Percentiles rank a stretch among this genome's conserved stretches.
Conservation (phyloP, 805 yeast species). For the Kodamaea nitidulidarum region DNA sequence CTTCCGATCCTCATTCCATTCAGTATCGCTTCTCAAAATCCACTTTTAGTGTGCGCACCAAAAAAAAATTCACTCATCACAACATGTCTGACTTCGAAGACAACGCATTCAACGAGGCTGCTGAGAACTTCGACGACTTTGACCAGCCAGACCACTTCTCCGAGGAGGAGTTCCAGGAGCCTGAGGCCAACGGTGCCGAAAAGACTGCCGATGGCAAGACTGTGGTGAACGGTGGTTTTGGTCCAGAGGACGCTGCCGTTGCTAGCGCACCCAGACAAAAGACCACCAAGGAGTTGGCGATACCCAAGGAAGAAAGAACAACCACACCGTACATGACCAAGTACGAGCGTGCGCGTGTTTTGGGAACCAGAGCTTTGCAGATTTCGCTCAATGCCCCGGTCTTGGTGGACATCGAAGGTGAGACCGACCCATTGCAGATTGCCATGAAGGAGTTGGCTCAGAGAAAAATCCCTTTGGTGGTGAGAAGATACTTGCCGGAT, state of each 20-base stretch:
- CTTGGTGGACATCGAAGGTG: conserved; percentile 96
- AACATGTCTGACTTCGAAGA: conserved; percentile 44
- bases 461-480: conserved; percentile 90
- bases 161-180: conserved; percentile 57
- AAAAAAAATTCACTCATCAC: conserved; percentile 1
- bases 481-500: conserved; percentile 94
- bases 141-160: conserved; percentile 78
- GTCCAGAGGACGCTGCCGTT: conserved; percentile 46
- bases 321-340: conserved; percentile 99
- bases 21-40: too few relatives aligned
- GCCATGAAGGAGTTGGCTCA: conserved; percentile 96
- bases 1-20: too few relatives aligned
- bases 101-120: conserved; percentile 60
- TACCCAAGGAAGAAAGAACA: conserved; percentile 80
- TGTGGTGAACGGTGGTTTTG: conserved; percentile 66
- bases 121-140: conserved; percentile 71
- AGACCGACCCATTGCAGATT: conserved; percentile 96
- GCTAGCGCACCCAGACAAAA: conserved; percentile 43
- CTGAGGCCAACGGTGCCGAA: conserved; percentile 22
- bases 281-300: conserved; percentile 75
- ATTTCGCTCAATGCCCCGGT: conserved; percentile 98
- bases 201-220: conserved; percentile 68
- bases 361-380: conserved; percentile 96
- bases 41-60: neutral
- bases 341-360: conserved; percentile 94